A percentile compares a stretch with the other conserved stretches of the same genome.
phyloP scores from a whole-genome alignment of 306 rosid species.

The Sophora flavescens region DNA sequence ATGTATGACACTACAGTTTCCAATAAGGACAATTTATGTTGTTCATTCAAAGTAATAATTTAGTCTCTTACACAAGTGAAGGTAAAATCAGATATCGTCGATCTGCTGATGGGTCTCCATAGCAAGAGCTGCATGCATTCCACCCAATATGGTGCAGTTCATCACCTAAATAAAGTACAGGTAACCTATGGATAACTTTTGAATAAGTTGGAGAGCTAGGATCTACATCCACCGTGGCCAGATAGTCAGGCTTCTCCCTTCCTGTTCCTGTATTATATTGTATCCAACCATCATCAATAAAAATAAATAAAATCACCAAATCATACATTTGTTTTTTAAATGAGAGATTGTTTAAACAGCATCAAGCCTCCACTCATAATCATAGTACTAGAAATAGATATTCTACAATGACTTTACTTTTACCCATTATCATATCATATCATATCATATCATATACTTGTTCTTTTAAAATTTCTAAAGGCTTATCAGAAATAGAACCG shows the following conservation, averaged over 20 bases:
- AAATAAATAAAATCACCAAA: conserved; percentile 7
- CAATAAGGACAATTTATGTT: no score
- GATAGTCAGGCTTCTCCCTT: conserved; percentile 74
- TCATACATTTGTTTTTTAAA: background rate
- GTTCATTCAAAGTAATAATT: background rate
- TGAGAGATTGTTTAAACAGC: conserved; percentile 6
- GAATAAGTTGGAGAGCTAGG: conserved; percentile 76
- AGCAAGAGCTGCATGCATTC: conserved; percentile 85
- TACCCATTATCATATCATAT: background rate
- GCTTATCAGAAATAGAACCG: background rate
- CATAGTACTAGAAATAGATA: background rate
- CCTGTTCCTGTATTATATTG: conserved; percentile 63
- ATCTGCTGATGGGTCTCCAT: conserved; percentile 72
- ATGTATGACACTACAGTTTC: no score
- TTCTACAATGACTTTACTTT: background rate
- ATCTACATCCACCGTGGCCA: conserved; percentile 79
- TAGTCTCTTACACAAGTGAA: conserved; percentile 60
- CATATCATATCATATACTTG: background rate
- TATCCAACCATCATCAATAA: background rate
- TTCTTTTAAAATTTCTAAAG: no score
- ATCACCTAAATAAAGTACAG: conserved; percentile 68
- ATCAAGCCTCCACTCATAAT: background rate
- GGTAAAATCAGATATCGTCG: conserved; percentile 68
- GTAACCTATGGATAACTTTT: conserved; percentile 72
- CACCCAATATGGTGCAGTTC: conserved; percentile 79